A percentile compares a stretch with the other conserved stretches of the same genome.
phyloP scores from a whole-genome alignment of 164 flowering plant genomes.

The Dillenia turbinata region DNA sequence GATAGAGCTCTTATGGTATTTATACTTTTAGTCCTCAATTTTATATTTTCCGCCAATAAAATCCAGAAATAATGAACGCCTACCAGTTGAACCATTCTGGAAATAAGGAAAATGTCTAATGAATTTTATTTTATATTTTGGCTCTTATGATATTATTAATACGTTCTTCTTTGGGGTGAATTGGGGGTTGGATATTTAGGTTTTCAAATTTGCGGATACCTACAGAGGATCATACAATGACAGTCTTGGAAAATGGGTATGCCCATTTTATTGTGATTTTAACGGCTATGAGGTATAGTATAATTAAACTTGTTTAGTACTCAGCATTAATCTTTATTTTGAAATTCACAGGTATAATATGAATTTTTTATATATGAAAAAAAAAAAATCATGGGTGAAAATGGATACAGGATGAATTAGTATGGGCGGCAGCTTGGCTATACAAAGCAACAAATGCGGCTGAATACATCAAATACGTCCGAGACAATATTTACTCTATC shows the following conservation, averaged over 20 bases:
- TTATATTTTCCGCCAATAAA: too few species aligned
- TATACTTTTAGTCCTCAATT: too few species aligned
- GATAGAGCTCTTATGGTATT: conserved; percentile 39
- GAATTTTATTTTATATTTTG: too few species aligned
- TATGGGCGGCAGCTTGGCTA: conserved; percentile 63
- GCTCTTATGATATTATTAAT: too few species aligned
- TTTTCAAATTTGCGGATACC: conserved; percentile 53
- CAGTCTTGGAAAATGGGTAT: conserved; percentile 39
- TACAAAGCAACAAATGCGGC: conserved; percentile 26
- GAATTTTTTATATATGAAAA: background rate
- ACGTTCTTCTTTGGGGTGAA: too few species aligned
- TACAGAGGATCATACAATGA: conserved; percentile 47
- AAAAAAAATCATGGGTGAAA: background rate
- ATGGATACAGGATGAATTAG: conserved; percentile 38
- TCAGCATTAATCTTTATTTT: too few species aligned
- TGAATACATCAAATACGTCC: conserved; percentile 29
- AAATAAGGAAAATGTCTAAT: too few species aligned
- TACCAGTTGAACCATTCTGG: too few species aligned
- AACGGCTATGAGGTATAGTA: conserved; percentile 48
- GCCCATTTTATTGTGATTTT: conserved; percentile 59
- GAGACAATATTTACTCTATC: conserved; percentile 11
- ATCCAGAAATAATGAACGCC: too few species aligned
- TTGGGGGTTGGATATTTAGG: conserved; percentile 15
- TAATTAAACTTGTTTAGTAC: too few species aligned
- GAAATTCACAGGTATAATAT: background rate